Conservation (phyloP, 1,284 basidiomycete species). For the Caloboletus firmus region DNA sequence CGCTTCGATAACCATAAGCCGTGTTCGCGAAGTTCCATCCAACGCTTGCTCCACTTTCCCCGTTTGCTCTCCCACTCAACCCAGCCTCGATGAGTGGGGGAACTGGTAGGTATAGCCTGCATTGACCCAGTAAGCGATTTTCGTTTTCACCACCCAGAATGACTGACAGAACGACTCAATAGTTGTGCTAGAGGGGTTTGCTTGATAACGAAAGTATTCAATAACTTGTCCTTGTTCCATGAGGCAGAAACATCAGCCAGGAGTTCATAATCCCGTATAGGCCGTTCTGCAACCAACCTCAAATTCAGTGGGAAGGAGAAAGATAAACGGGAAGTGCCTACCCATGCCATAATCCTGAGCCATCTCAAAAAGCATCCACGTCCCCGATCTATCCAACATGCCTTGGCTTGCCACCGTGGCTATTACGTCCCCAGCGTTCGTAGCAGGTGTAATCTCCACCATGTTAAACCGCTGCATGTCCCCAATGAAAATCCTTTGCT, state of each 20-base stretch:
- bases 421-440: conserved; percentile 66
- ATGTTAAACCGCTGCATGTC: conserved; percentile 72
- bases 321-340: conserved; percentile 38
- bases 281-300: conserved; percentile 62
- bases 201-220: conserved; percentile 78
- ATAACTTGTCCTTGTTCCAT: conserved; percentile 78
- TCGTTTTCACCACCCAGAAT: conserved; percentile 4
- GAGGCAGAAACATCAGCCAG: conserved; percentile 71
- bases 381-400: conserved; percentile 52
- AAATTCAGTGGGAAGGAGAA: not conserved
- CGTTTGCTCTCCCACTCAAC: conserved; percentile 85
- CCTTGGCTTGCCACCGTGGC: conserved; percentile 62
- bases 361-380: conserved; percentile 80
- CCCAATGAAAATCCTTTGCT: conserved; percentile 72
- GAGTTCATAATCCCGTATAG: conserved; percentile 79
- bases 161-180: conserved; percentile 59
- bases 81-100: conserved; percentile 70
- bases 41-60: conserved; percentile 91
- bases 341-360: conserved; percentile 85
- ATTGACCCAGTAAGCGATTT: conserved; percentile 7
- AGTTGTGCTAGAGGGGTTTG: conserved; percentile 60
- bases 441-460: conserved; percentile 61
- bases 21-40: conserved; percentile 82
- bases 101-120: conserved; percentile 68
- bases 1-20: conserved; percentile 83